These are phyloP conservation scores for Aspergillus indologenus DNA, from an alignment of 495 filamentous ascomycete species.

Conservation along the genomic window DNA sequence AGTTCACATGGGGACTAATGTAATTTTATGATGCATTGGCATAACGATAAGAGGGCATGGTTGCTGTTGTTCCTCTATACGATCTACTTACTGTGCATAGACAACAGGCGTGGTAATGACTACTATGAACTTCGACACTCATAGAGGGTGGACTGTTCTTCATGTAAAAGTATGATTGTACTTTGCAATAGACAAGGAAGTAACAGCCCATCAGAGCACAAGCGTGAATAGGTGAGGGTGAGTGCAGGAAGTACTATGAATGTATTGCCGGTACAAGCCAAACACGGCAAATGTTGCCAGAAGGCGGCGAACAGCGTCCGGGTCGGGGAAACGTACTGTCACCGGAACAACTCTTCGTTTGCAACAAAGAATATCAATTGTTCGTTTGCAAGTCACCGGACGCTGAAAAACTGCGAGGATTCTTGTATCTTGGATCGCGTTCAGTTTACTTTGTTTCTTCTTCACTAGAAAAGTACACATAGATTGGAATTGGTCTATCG, in stretches of 20 bases:
- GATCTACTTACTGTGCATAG: not conserved
- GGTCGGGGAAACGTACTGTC: constrained; percentile 16
- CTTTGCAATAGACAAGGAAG: too few species aligned
- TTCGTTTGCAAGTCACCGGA: not conserved
- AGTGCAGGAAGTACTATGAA: too few species aligned
- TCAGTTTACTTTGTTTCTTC: not conserved
- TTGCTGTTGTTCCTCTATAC: not conserved
- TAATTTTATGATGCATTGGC: constrained; percentile 8
- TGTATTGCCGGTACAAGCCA: constrained; percentile 13
- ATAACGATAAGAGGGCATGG: constrained; percentile 5
- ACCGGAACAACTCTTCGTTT: constrained; percentile 9
- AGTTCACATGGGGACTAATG: constrained; percentile 13
- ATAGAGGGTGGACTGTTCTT: too few species aligned
- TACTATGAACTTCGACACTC: not conserved
- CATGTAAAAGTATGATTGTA: too few species aligned
- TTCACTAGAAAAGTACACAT: not conserved
- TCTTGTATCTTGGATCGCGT: not conserved
- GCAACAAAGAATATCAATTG: constrained; percentile 8
- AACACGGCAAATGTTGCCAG: not conserved
- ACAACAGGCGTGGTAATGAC: not conserved
- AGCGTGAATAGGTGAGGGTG: too few species aligned
- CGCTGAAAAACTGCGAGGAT: not conserved
- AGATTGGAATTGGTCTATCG: not conserved
- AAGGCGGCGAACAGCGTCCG: not conserved
- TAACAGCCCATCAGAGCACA: not conserved